Base-by-base conservation (phyloP, 148 eudicot genomes). In the Vaccinium vitisidaea region DNA sequence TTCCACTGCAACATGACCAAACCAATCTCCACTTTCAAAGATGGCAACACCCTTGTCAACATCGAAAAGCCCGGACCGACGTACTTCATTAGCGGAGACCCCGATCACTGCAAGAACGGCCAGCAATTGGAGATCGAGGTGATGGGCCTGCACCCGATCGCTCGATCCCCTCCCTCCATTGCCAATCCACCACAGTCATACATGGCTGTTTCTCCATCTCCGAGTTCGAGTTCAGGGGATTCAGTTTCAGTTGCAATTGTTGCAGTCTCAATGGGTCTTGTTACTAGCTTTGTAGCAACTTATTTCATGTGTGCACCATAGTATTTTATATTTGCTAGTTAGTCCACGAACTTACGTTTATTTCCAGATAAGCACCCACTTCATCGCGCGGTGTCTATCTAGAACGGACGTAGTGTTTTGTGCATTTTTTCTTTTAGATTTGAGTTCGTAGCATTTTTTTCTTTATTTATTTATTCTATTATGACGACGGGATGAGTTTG, bases 1-100 rank as follows among this genome's bases (percentile, higher is more conserved):
- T 95, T 91, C 75, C 98, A 95, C 58, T 95, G 98, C 86, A 84
- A 89, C 73, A 65, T 75, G 16, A 90, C 74, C 82, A 86, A 83
- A 5, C 88, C 93, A 5, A 82, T 82, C 25, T 84, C 89, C 0
- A 75, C 86, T 3, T 91, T 67, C 89, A 84, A 76, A 6, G 90
- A 92, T 6, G 94, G 95, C 0, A 86, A 91, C 83, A 93, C 93
- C 0, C 48, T 56, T 0, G 58, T 91, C 25, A 87, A 79, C 12
- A 84, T 92, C 5, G 87, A 91, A 12, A 89, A 76, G 3, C 87
- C 92, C 0, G 97, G 93, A 0, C 50, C 83, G 0, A 16, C 63
- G 18, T 95, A 92, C 85, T 92, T 93, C 89, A 89, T 91, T 7
- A 95, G 97, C 52, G 95, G 94, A 1, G 53, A 86, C 6, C n/a